Evolutionary conservation across 2,329 filamentous ascomycete genomes (phyloP).

Genomic region (Cytospora piceicola): DNA sequence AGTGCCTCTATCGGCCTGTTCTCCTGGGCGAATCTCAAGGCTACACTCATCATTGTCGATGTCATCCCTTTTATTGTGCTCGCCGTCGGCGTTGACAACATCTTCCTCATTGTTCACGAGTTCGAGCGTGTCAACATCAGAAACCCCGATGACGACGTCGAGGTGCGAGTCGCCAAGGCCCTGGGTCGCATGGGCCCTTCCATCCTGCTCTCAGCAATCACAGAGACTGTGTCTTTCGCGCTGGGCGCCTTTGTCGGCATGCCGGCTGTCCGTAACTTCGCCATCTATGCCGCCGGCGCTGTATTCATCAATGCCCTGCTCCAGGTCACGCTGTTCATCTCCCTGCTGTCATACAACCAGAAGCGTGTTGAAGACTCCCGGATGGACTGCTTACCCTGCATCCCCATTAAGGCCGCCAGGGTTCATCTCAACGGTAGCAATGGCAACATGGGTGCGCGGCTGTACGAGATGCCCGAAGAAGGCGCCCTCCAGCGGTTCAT

Average conservation of each 20-base stretch:
- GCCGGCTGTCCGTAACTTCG: constrained; percentile 97
- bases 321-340: constrained; percentile 96
- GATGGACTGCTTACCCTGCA: constrained; percentile 89
- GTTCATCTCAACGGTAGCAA: constrained; percentile 67
- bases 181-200: constrained; percentile 97
- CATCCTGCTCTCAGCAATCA: constrained; percentile 91
- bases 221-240: constrained; percentile 91
- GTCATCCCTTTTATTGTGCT: constrained; percentile 97
- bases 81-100: constrained; percentile 97
- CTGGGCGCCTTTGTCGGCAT: constrained; percentile 94
- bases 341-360: constrained; percentile 89
- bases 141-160: constrained; percentile 85
- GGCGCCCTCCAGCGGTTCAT: constrained; percentile 85
- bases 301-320: constrained; percentile 97
- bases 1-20: constrained; percentile 94
- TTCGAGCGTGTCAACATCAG: constrained; percentile 94
- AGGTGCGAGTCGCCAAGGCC: constrained; percentile 82
- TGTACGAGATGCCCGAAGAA: constrained; percentile 80
- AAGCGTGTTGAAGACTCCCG: constrained; percentile 84
- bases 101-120: constrained; percentile 97
- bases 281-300: constrained; percentile 91
- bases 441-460: constrained; percentile 60
- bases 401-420: constrained; percentile 76
- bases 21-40: constrained; percentile 88
- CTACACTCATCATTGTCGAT: constrained; percentile 95